Evolutionary conservation across 1,284 basidiomycete genomes (phyloP).

Genomic region (Pisolithus thermaeus): DNA sequence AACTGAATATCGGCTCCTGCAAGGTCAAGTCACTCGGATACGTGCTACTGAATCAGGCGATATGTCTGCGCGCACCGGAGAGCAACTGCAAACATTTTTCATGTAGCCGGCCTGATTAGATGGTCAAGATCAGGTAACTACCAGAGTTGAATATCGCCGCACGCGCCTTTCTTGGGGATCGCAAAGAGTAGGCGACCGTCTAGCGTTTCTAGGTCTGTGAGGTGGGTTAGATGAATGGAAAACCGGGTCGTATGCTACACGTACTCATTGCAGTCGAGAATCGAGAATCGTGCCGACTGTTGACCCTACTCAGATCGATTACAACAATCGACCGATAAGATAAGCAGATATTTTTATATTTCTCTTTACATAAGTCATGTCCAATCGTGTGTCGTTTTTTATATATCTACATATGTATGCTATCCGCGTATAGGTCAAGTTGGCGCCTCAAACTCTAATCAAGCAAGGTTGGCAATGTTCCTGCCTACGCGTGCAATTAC

Average conservation of each 20-base stretch:
- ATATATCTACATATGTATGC: too few relatives aligned
- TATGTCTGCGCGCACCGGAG: conserved; percentile 41
- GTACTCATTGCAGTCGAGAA: conserved; percentile 15
- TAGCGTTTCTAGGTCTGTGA: conserved; percentile 43
- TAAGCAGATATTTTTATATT: neutral
- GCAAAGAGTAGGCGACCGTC: conserved; percentile 82
- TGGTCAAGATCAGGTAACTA: neutral
- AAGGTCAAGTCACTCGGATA: neutral
- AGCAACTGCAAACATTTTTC: conserved; percentile 90
- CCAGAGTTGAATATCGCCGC: conserved; percentile 2
- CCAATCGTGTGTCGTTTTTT: too few relatives aligned
- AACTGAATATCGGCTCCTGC: conserved; percentile 96
- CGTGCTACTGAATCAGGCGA: neutral
- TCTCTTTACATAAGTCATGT: neutral
- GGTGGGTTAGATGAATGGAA: neutral
- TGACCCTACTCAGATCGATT: neutral
- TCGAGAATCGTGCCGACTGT: too few relatives aligned
- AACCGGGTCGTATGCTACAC: neutral
- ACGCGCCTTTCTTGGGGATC: conserved; percentile 92
- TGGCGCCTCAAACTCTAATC: too few relatives aligned
- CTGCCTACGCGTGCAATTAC: neutral
- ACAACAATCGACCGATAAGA: neutral
- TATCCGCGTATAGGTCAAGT: too few relatives aligned
- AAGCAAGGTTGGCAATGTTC: too few relatives aligned
- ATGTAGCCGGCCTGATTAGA: conserved; percentile 69